Percentiles rank a stretch among this genome's conserved stretches.
Conservation (phyloP, 2,329 filamentous ascomycete species). For the Ambrosiella beaveri region DNA sequence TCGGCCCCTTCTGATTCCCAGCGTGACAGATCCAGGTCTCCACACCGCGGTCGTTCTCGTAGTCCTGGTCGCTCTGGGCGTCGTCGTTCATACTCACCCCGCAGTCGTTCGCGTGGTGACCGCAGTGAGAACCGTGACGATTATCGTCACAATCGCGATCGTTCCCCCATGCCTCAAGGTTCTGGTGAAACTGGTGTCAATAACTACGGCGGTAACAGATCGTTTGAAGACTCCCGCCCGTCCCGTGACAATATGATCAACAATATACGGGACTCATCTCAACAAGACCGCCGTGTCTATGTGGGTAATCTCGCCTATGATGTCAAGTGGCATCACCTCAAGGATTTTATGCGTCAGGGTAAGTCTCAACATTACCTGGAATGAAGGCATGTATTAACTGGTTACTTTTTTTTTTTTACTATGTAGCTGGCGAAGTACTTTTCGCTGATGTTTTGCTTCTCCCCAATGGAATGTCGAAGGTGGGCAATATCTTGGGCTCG, state of each 20-base stretch:
- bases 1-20: constrained; percentile 24
- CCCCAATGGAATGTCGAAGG: constrained; percentile 99
- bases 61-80: constrained; percentile 54
- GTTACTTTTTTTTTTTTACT: not conserved
- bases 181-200: constrained; percentile 53
- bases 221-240: constrained; percentile 65
- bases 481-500: constrained; percentile 53
- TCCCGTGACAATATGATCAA: constrained; percentile 94
- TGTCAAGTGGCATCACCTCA: constrained; percentile 99
- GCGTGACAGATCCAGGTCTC: constrained; percentile 72
- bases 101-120: constrained; percentile 50
- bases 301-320: constrained; percentile 98
- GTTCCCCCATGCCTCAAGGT: constrained; percentile 65
- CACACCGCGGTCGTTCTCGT: constrained; percentile 65
- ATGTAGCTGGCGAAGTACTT: constrained; percentile 87
- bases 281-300: constrained; percentile 98
- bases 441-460: constrained; percentile 98
- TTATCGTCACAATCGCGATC: constrained; percentile 55
- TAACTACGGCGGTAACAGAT: constrained; percentile 52
- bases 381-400: not conserved
- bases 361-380: constrained; percentile 23
- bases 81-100: constrained; percentile 63
- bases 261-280: constrained; percentile 80
- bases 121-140: constrained; percentile 50
- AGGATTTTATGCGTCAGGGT: constrained; percentile 99